Conservation (phyloP, 148 eudicot genomes). For the Nepenthes mirabilis region DNA sequence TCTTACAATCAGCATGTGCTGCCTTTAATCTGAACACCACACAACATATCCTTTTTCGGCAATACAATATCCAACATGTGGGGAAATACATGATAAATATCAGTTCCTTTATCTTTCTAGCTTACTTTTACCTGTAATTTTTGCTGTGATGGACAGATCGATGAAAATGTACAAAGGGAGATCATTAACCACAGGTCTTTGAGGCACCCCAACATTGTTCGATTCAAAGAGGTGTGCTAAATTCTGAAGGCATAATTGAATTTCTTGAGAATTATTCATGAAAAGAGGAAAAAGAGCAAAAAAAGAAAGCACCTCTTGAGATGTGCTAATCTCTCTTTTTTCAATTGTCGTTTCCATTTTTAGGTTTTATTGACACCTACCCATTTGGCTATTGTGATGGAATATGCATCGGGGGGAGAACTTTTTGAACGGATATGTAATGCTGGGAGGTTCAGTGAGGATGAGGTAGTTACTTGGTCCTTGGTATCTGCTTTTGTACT, state of each 20-base stretch:
- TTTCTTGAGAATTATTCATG: background rate
- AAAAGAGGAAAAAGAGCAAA: background rate
- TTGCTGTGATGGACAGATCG: constrained; percentile 37
- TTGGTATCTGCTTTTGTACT: background rate
- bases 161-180: constrained; percentile 87
- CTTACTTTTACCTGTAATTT: background rate
- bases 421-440: constrained; percentile 83
- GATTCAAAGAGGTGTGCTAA: constrained; percentile 66
- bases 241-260: background rate
- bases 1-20: background rate
- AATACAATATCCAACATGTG: too few species aligned
- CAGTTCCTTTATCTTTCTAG: background rate
- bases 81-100: too few species aligned
- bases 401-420: constrained; percentile 95
- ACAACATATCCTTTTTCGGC: background rate
- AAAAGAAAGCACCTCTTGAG: background rate
- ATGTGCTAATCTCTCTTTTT: background rate
- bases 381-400: constrained; percentile 94
- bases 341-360: background rate
- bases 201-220: constrained; percentile 85
- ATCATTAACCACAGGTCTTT: constrained; percentile 83
- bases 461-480: constrained; percentile 39
- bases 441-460: constrained; percentile 88
- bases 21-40: background rate
- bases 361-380: constrained; percentile 82